phyloP scores from a whole-genome alignment of 345 rosid genomes.

The Limnanthes douglasii region DNA sequence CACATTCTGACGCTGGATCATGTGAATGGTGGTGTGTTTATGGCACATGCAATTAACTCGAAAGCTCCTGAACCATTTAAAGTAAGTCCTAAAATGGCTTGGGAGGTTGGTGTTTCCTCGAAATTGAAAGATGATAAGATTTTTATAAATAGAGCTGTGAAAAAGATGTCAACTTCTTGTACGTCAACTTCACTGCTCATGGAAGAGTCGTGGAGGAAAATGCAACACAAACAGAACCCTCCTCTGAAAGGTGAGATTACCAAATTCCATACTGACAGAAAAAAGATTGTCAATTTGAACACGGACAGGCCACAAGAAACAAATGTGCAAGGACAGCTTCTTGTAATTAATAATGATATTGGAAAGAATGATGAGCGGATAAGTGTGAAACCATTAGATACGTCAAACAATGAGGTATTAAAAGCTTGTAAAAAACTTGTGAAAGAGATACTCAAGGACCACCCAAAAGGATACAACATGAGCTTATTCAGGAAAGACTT shows the following conservation, averaged over 20 bases:
- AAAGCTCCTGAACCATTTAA: conserved; percentile 20
- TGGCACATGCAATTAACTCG: no score
- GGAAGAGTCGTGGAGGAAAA: conserved; percentile 4
- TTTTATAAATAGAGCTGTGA: conserved; percentile 7
- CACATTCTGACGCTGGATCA: conserved; percentile 27
- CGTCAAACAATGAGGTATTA: conserved; percentile 26
- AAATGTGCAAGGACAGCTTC: conserved; percentile 12
- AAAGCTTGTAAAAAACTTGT: conserved; percentile 45
- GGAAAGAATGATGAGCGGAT: conserved; percentile 14
- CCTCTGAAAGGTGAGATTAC: conserved; percentile 9
- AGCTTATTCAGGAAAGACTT: conserved; percentile 32
- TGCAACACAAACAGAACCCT: conserved; percentile 6
- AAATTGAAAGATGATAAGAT: conserved; percentile 11
- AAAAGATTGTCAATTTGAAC: conserved; percentile 8
- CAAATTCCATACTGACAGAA: conserved; percentile 9
- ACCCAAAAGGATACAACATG: conserved; percentile 42
- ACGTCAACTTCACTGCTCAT: no score
- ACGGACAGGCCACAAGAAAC: neutral
- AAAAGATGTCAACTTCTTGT: conserved; percentile 9
- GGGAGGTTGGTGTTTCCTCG: conserved; percentile 1
- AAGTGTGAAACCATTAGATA: conserved; percentile 13
- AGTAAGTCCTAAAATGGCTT: conserved; percentile 1
- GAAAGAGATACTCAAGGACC: conserved; percentile 27
- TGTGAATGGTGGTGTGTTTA: conserved; percentile 32
- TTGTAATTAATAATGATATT: conserved; percentile 5